A percentile compares a stretch with the other conserved stretches of the same genome.
phyloP scores from a whole-genome alignment of 1,284 basidiomycete genomes.

The Rhizoctonia solani region DNA sequence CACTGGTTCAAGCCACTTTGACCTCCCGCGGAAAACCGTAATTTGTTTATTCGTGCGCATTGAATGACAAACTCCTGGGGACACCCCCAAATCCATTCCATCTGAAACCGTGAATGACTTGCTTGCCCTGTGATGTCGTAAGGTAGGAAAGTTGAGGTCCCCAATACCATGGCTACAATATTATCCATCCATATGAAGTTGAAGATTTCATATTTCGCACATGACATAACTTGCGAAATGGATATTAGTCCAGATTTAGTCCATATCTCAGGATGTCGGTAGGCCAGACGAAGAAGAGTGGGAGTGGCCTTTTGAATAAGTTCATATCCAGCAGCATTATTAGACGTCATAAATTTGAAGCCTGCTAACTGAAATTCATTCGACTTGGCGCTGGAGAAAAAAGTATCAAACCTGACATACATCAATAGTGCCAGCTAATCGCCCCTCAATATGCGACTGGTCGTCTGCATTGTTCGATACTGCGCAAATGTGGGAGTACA shows the following conservation, averaged over 20 bases:
- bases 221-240: neutral
- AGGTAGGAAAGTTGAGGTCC: neutral
- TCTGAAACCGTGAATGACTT: neutral
- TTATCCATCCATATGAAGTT: slow-evolving; percentile 19
- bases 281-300: too few relatives aligned
- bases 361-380: neutral
- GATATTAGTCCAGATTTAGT: neutral
- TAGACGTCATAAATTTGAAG: slow-evolving; percentile 7
- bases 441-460: neutral
- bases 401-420: neutral
- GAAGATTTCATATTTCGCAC: neutral
- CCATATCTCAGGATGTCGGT: too few relatives aligned
- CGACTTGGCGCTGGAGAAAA: too few relatives aligned
- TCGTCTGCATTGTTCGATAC: neutral
- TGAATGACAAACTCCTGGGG: slow-evolving; percentile 7
- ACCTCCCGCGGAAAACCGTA: neutral
- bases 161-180: slow-evolving; percentile 3
- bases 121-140: neutral
- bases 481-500: neutral
- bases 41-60: neutral
- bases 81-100: slow-evolving; percentile 25
- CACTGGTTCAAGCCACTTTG: neutral
- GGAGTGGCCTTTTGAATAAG: slow-evolving; percentile 8
- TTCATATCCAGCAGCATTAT: slow-evolving; percentile 13
- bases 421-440: neutral